Conservation (phyloP, 306 rosid genomes). For the Biancaea sappan region DNA sequence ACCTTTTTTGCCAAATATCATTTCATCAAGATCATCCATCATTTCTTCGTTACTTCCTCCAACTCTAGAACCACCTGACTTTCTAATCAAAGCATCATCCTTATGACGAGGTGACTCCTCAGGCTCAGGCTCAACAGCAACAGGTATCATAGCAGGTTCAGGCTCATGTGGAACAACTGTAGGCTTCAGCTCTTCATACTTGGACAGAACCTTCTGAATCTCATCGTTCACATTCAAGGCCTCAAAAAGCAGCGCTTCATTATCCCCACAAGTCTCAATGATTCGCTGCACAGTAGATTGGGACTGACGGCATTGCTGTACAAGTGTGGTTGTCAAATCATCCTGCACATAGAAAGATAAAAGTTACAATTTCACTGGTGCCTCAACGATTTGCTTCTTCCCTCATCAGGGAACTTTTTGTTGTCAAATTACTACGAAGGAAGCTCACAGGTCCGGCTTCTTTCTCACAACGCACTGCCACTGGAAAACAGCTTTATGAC, state of each 20-base stretch:
- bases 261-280: slow-evolving; percentile 81
- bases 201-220: slow-evolving; percentile 78
- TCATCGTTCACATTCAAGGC: slow-evolving; percentile 94
- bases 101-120: slow-evolving; percentile 81
- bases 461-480: too few relatives aligned
- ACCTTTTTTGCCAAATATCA: slow-evolving; percentile 90
- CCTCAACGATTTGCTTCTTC: slow-evolving; percentile 29
- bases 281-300: slow-evolving; percentile 68
- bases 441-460: too few relatives aligned
- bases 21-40: slow-evolving; percentile 99
- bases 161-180: slow-evolving; percentile 51
- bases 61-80: slow-evolving; percentile 68
- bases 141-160: slow-evolving; percentile 98
- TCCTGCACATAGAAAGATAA: slow-evolving; percentile 56
- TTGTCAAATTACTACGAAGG: not conserved
- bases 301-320: slow-evolving; percentile 83
- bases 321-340: slow-evolving; percentile 88
- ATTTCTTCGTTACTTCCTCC: slow-evolving; percentile 85
- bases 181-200: slow-evolving; percentile 78
- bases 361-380: slow-evolving; percentile 19
- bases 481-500: too few relatives aligned
- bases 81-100: slow-evolving; percentile 76
- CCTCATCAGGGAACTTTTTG: not conserved
- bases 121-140: slow-evolving; percentile 89
- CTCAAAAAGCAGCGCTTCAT: slow-evolving; percentile 92